Base-by-base conservation (phyloP, 2,329 filamentous ascomycete genomes). In the Apiospora malaysiana region DNA sequence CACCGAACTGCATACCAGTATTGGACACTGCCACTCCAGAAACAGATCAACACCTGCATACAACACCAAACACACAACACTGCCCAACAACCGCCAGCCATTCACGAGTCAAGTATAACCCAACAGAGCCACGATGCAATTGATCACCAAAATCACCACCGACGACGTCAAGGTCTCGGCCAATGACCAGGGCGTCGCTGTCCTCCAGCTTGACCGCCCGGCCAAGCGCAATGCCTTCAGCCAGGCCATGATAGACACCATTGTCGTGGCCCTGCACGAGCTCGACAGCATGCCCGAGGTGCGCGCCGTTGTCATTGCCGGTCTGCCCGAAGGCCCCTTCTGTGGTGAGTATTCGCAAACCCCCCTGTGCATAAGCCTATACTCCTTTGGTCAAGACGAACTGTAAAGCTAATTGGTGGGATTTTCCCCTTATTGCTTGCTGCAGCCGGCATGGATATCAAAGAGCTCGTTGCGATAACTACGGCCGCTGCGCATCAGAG, bases 151-250 rank as follows among this genome's bases (percentile, higher is more conserved):
- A 23, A 37, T 49, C 4, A 49, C 32, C 27, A 69, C 46, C 32
- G 68, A 69, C 21, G 46, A 69, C 9, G n/a, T 69, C 68, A 47
- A 42, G 45, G 47, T 69, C 21, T 49, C 68, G 27, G 68, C 49
- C 68, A 47, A 69, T 8, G 47, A 69, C 46, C 25, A 69, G 18
- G 68, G 40, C 45, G 43, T 66, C 43, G 67, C 66, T 49, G 43
- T 67, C n/a, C 63, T 63, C 32, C 63, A 66, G 63, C 40, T 67
- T 18, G 68, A 63, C 68, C 49, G 68, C 37, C 68, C 59, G 21
- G 81, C 81, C 14, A 89, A 90, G 77, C 83, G 87, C 70, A 91
- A 90, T 81, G 88, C 89, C 12, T 84, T 90, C 71, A 89, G 87
- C 1, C 81, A 83, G 70, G 77, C 78, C 66, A 84, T 89, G 80